Evolutionary conservation across 148 eudicot species (phyloP).

Genomic region (Beta vulgaris): DNA sequence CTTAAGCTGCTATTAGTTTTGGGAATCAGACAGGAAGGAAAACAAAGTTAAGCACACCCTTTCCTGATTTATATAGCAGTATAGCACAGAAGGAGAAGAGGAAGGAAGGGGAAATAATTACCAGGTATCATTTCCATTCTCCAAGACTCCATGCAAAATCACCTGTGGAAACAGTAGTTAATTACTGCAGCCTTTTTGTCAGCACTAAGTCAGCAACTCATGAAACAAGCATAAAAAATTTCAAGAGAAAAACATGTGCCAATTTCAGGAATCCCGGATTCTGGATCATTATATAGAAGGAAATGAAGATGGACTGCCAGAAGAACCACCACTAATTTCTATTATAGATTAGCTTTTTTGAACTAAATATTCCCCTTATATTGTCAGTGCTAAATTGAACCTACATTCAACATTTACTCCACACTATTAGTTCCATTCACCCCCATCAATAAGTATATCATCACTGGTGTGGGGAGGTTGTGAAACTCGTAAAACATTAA

Average conservation of each 20-base stretch:
- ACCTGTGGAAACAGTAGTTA: background rate
- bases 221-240: background rate
- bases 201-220: background rate
- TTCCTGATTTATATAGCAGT: background rate
- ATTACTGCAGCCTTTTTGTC: background rate
- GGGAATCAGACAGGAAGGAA: background rate
- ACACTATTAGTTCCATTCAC: background rate
- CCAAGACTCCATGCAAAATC: background rate
- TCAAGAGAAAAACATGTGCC: background rate
- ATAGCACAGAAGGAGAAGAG: background rate
- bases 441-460: background rate
- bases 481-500: background rate
- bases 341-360: background rate
- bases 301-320: background rate
- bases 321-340: background rate
- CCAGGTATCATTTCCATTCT: background rate
- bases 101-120: background rate
- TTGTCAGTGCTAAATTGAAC: background rate
- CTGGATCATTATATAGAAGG: background rate
- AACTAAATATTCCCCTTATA: background rate
- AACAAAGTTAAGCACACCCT: background rate
- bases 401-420: background rate
- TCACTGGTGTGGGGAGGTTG: background rate
- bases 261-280: background rate
- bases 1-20: background rate